Percentiles rank a stretch among this genome's conserved stretches.
Evolutionary conservation across 2,329 filamentous ascomycete species (phyloP).

Genomic region (Diaporthe sp.): DNA sequence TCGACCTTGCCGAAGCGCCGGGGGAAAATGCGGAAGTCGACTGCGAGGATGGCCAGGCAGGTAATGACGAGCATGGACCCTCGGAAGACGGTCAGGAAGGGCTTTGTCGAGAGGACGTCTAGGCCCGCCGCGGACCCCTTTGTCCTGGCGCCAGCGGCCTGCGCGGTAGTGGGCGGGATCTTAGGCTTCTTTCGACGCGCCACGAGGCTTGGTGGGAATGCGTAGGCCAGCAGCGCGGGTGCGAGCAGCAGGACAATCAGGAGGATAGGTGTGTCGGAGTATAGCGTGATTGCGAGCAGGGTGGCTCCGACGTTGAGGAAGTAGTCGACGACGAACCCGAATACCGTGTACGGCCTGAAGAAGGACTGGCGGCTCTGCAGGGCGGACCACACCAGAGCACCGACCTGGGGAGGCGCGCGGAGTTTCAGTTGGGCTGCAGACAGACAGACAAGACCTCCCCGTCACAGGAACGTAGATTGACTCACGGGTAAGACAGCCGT

Average conservation of each 20-base stretch:
- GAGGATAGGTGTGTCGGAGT: slow-evolving; percentile 78
- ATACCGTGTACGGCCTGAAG: slow-evolving; percentile 78
- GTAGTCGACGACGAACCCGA: slow-evolving; percentile 82
- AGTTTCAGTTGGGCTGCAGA: slow-evolving; percentile 32
- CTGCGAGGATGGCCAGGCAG: slow-evolving; percentile 91
- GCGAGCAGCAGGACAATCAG: slow-evolving; percentile 79
- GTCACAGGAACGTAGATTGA: slow-evolving; percentile 37
- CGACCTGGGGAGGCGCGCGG: slow-evolving; percentile 64
- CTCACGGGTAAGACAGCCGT: slow-evolving; percentile 86
- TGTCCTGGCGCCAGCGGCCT: slow-evolving; percentile 39
- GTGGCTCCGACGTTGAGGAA: slow-evolving; percentile 86
- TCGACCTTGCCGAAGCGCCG: slow-evolving; percentile 97
- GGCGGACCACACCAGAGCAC: slow-evolving; percentile 87
- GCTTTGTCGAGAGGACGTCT: slow-evolving; percentile 79
- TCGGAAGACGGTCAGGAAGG: slow-evolving; percentile 92
- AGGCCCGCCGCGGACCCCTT: slow-evolving; percentile 46
- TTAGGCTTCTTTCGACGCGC: slow-evolving; percentile 60
- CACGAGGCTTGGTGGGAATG: slow-evolving; percentile 56
- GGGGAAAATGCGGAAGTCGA: slow-evolving; percentile 94
- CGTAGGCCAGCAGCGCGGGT: slow-evolving; percentile 74
- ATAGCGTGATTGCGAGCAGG: slow-evolving; percentile 87
- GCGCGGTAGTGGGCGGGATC: slow-evolving; percentile 53
- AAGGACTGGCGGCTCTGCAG: slow-evolving; percentile 86
- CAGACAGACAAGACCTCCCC: slow-evolving; percentile 33
- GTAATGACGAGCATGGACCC: slow-evolving; percentile 93